Evolutionary conservation across 2,329 filamentous ascomycete genomes (phyloP), one percentile per base, ranked within the genome.

Genomic region (Pseudogymnoascus sp.): DNA sequence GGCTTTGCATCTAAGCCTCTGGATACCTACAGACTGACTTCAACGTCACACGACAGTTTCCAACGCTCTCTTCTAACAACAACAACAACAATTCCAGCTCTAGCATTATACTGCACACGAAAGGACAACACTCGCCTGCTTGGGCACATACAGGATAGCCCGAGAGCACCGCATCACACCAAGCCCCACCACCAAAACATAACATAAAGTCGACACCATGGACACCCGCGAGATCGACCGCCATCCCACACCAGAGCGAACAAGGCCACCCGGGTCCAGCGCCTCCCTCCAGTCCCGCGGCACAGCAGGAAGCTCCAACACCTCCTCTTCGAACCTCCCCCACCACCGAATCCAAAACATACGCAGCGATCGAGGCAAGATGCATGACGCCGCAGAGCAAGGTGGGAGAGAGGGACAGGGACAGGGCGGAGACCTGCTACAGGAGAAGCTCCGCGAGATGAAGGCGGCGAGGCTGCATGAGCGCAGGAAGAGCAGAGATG

Each of bases 361-460:
- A 56, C 46, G 46, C 2, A 56, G 46, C 46, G 46, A 56, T 34
- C 25, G 46, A 56, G 46, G 46, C 25, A 56, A 56, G 46, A 56
- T 56, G 46, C 46, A 56, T 34, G 46, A 56, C n/a, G 10, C 25
- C 7, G 46, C 25, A 34, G 46, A 56, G 8, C 46, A 56, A 14
- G 46, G 46, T 16, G 46, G 46, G 3, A 11, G 46, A 34, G 46
- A 56, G 25, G 46, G 25, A 10, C 46, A 56, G n/a, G 46, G 46
- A 34, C 46, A 34, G 46, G 46, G 25, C 8, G 46, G 46, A 56
- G 59, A 60, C 62, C 64, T 75, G 28, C 62, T 75, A 36, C 73
- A 75, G 50, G 73, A 74, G 62, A 67, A 70, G 42, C 65, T 75
- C 64, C 67, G 72, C 40, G 72, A 75, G 61, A 70, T 71, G 42